Evolutionary conservation across 345 rosid genomes (phyloP), one percentile per base, ranked within the genome.

Genomic region (Cardiospermum halicacabum): DNA sequence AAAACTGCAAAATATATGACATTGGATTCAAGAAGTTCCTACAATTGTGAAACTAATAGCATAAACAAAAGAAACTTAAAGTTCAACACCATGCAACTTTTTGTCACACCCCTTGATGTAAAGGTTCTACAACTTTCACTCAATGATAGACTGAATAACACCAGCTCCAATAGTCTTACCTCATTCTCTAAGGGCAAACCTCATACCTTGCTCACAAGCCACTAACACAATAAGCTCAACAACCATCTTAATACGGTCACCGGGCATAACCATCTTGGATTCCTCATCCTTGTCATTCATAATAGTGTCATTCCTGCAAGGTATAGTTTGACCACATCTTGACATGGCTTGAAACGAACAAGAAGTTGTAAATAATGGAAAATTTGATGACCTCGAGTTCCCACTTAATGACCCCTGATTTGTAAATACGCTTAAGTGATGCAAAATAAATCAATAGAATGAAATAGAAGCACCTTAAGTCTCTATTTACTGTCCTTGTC

Each of bases 401-500:
- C 39, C 39, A 5, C 10, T 34, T 34, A 1, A 34, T 34, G 39
- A 34, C 10, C 10, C 8, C 39, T 34, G 39, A 34, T 34, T 34
- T 5, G 39, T 34, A 34, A 34, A 34, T 11, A 4, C 10, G 39
- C 39, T 11, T 40, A 34, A 54, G 19, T 15, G 12, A 5, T 31
- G 5, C 58, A 8, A 28, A 5, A 49, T 32, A 30, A 3, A 9
- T n/a, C 10, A 62, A 5, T 48, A 40, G 18, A 7, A 9, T n/a
- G 30, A 51, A 50, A 22, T 34, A 53, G 25, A 53, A 58, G 40
- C 67, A 91, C 99, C 99, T 95, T 95, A 21, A 95, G 89, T 64
- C 97, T 82, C 71, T 95, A 97, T 73, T 95, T 95, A 66, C 97
- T 95, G 70, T 95, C 99, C 83, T 95, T 95, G 80, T 95, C 99